These are phyloP conservation scores for Termitomyces heimii DNA, from an alignment of 768 basidiomycete species.

Conservation along the genomic window DNA sequence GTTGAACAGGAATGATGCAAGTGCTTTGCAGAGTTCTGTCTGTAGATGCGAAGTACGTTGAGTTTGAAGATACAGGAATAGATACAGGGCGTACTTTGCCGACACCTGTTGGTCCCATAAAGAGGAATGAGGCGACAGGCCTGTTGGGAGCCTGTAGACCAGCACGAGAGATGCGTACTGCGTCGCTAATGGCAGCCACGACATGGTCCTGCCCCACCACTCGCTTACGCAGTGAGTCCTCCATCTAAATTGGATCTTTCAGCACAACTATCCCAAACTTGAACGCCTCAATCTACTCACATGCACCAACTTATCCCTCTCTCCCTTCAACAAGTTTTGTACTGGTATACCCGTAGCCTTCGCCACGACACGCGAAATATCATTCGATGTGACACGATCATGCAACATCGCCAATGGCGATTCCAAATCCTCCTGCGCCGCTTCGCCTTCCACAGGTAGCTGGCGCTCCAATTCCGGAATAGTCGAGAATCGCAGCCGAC, in stretches of 20 bases:
- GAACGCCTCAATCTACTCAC: slow-evolving; percentile 34
- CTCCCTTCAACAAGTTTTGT: slow-evolving; percentile 81
- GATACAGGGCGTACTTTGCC: slow-evolving; percentile 52
- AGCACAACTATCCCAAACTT: neutral
- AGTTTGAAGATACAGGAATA: neutral
- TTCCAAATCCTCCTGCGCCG: slow-evolving; percentile 30
- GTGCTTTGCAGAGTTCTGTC: slow-evolving; percentile 87
- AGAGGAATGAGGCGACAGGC: slow-evolving; percentile 90
- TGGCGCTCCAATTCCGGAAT: slow-evolving; percentile 78
- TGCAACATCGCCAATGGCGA: slow-evolving; percentile 64
- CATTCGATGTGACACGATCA: slow-evolving; percentile 83
- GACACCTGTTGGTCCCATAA: slow-evolving; percentile 85
- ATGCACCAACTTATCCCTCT: slow-evolving; percentile 84
- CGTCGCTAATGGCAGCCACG: slow-evolving; percentile 80
- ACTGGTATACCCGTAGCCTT: slow-evolving; percentile 90
- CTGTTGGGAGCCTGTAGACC: slow-evolving; percentile 85
- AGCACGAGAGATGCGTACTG: slow-evolving; percentile 88
- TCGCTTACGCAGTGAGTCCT: slow-evolving; percentile 62
- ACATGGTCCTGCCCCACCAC: slow-evolving; percentile 93
- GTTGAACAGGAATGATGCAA: slow-evolving; percentile 86
- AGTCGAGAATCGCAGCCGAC: slow-evolving; percentile 74
- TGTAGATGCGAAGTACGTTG: slow-evolving; percentile 19
- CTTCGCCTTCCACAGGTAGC: slow-evolving; percentile 55
- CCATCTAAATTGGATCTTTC: slow-evolving; percentile 58
- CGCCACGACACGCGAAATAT: slow-evolving; percentile 85